These are phyloP conservation scores for Madurella fahalii DNA, from an alignment of 2,329 filamentous ascomycete species.

Conservation along the genomic window DNA sequence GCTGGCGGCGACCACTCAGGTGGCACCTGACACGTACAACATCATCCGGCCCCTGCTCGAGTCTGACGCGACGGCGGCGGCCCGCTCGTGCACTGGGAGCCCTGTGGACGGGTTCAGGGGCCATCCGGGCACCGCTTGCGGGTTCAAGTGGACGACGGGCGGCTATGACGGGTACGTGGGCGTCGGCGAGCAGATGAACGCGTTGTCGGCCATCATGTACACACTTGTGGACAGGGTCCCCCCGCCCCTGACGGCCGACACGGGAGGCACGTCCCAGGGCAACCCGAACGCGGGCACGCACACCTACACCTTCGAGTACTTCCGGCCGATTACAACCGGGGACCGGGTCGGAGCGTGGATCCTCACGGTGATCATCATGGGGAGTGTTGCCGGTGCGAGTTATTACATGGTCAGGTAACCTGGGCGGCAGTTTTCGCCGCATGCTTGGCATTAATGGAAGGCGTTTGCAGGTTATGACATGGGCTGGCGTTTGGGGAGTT, in stretches of 20 bases:
- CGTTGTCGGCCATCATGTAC: constrained; percentile 59
- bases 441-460: neutral
- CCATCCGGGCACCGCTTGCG: constrained; percentile 57
- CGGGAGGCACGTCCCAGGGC: constrained; percentile 57
- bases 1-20: constrained; percentile 51
- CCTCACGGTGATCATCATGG: neutral
- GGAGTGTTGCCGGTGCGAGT: neutral
- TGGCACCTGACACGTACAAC: constrained; percentile 50
- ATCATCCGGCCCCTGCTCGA: constrained; percentile 49
- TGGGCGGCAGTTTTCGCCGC: neutral
- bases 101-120: constrained; percentile 44
- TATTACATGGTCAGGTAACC: neutral
- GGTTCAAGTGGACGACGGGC: constrained; percentile 58
- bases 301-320: constrained; percentile 28
- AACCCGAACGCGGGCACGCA: constrained; percentile 43
- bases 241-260: constrained; percentile 47
- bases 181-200: constrained; percentile 68
- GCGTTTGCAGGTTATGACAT: neutral
- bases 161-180: constrained; percentile 57
- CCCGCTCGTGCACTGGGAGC: constrained; percentile 46
- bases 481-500: neutral
- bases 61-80: constrained; percentile 50
- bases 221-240: constrained; percentile 45
- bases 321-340: constrained; percentile 38
- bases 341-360: constrained; percentile 39